Evolutionary conservation across 305 asterid genomes (phyloP), one percentile per base, ranked within the genome.

Genomic region (Coffea humblotiana): DNA sequence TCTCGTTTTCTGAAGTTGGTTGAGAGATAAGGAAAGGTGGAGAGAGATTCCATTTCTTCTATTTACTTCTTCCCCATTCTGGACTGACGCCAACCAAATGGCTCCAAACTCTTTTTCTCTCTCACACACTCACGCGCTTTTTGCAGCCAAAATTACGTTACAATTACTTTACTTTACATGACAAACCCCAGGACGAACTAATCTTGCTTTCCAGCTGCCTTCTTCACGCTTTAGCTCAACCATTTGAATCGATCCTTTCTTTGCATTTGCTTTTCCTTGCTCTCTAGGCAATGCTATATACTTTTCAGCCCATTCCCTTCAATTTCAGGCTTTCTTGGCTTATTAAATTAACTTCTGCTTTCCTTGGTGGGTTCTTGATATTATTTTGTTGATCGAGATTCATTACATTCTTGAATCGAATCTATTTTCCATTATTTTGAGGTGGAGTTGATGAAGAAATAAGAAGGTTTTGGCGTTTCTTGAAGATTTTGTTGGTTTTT

Each of bases 21-120:
- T 79, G 80, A 63, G 67, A 56, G 83, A 82, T 82, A 72, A 76
- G 52, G 78, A 72, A 32, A 79, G 82, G 81, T 61, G 52, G 77
- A 72, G 77, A 72, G 83, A 19, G 63, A 6, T 35, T 68, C 77
- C 45, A 69, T 16, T 8, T 4, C 29, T 40, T 40, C 43, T 40
- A 40, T 5, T 1, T 2, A 74, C 13, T 35, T 64, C 63, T 56
- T 19, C 25, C 47, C 56, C 43, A 64, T 23, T 68, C 37, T 52
- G 65, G 72, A 65, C 35, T 8, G n/a, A 19, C 74, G 25, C 16
- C 40, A 61, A 65, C 48, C 76, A 49, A 49, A 61, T 12, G 2
- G 19, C 5, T 52, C 19, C 21, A 52, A 5, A 35, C 54, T 2
- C 14, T 14, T 5, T 25, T 60, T 45, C 74, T 70, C 67, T 72